These are phyloP conservation scores for Lactarius sanguifluus DNA, from an alignment of 768 basidiomycete species.

Conservation along the genomic window DNA sequence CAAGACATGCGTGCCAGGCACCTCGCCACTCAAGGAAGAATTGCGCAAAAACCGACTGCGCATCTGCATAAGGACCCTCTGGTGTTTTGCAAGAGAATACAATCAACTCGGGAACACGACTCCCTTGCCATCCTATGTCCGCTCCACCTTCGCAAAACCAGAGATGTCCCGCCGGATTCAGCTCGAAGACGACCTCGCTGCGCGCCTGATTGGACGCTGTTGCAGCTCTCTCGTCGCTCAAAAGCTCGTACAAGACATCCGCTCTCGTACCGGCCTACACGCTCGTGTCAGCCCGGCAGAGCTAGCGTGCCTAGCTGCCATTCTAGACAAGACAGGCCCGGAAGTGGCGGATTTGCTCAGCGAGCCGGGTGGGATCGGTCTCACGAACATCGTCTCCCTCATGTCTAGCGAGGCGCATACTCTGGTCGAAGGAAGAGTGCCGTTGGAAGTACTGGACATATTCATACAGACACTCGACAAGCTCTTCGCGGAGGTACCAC, in stretches of 20 bases:
- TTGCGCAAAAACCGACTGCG: not conserved
- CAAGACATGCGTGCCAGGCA: slow-evolving; percentile 6
- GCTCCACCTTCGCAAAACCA: not conserved
- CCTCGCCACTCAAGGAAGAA: slow-evolving; percentile 3
- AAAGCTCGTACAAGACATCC: not conserved
- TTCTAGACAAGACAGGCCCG: too few species aligned
- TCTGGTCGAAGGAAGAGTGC: too few species aligned
- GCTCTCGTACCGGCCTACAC: not conserved
- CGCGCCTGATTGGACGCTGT: not conserved
- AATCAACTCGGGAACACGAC: not conserved
- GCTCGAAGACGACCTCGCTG: not conserved
- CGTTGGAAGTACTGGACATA: too few species aligned
- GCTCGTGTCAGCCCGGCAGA: too few species aligned
- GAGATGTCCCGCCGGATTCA: not conserved
- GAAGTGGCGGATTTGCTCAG: too few species aligned
- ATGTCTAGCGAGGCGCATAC: too few species aligned
- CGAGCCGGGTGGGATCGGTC: too few species aligned
- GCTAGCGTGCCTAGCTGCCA: too few species aligned
- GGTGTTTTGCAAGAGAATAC: slow-evolving; percentile 9
- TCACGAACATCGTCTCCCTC: too few species aligned
- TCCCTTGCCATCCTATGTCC: not conserved
- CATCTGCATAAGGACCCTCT: slow-evolving; percentile 8
- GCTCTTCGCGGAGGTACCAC: not conserved
- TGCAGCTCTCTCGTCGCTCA: not conserved
- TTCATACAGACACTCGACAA: too few species aligned